Evolutionary conservation across 768 basidiomycete species (phyloP), one percentile per base, ranked within the genome.

Genomic region (Termitomyces sp.): DNA sequence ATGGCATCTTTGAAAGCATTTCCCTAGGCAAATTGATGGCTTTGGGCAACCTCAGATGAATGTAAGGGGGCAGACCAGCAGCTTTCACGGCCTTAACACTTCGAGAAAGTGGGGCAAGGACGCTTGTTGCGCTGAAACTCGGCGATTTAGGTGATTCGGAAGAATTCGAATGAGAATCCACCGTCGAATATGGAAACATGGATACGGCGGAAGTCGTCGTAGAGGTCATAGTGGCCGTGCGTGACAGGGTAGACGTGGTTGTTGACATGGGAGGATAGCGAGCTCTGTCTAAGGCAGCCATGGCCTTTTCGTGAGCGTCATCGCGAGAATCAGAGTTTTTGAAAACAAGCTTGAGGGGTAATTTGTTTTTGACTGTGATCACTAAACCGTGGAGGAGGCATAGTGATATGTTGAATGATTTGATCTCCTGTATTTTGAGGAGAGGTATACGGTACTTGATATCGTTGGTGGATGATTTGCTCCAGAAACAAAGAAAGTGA

Each of bases 261-360:
- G 42, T 53, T n/a, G 61, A 56, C 18, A 24, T 57, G n/a, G 54
- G 59, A 3, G 55, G 60, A 49, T 56, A 60, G 2, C 29, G 52
- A 43, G 48, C 50, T 27, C 65, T 48, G 22, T 59, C 51, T 20
- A 62, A 46, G 5, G 58, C 59, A 18, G 47, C 56, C 10, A 72
- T 70, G 55, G 81, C 68, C 39, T 69, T 71, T 16, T 65, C 59
- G 9, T 79, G 63, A 3, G 74, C 80, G 56, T 83, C 76, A 53
- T 81, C 78, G 24, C 84, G 68, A 5, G 69, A 56, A 1, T 68
- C 66, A 16, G 63, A 60, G 1, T 69, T 71, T 63, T 72, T 74
- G 68, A 87, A 86, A 24, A 79, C 72, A 58, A 87, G 77, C n/a
- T 68, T 69, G 26, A 83, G 61, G 52, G 79, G 74, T 3, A 68